Evolutionary conservation across 352 stramenopile species (phyloP), one percentile per base, ranked within the genome.

Genomic region (Phytophthora aleatoria): DNA sequence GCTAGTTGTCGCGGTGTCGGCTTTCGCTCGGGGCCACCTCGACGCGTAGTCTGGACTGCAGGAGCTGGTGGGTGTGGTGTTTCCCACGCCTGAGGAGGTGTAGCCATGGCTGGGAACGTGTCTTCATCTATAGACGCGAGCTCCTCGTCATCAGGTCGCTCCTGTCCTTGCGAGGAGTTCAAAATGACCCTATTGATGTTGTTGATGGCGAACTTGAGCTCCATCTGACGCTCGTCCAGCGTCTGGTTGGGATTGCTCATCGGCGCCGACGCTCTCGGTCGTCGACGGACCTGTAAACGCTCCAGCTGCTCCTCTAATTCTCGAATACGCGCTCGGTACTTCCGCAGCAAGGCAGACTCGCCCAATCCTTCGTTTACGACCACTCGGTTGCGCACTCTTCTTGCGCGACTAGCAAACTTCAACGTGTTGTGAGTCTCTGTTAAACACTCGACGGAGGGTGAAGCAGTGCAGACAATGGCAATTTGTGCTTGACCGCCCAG

Each of bases 391-490:
- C 95, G 96, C 20, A 99, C 89, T 26, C 96, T 76, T 53, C 97
- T 97, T 5, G 96, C 96, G 24, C 96, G 81, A 26, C 81, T 92
- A 1, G 96, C 97, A 81, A 99, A 99, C 82, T 98, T 97, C 50
- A 99, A 85, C 57, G 97, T 99, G 52, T 91, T 97, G 64, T 96
- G 83, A 27, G 95, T 98, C 72, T 98, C 96, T 28, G 97, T 83
- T 27, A 98, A 74, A 61, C 97, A 99, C 12, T 96, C 79, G 44
- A 98, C 91, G 0, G 94, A 97, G 13, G 96, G 93, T 5, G 96
- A 98, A 15, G 96, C 90, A 61, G 96, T 99, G 52, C 95, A 99
- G 63, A 99, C 92, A 41, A 99, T 91, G n/a, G 97, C 95, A 72
- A 99, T 99, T 41, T 95, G 85, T 36, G 96, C 95, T 74, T 99